phyloP scores from a whole-genome alignment of 768 basidiomycete species.

The Lactarius hatsudake region DNA sequence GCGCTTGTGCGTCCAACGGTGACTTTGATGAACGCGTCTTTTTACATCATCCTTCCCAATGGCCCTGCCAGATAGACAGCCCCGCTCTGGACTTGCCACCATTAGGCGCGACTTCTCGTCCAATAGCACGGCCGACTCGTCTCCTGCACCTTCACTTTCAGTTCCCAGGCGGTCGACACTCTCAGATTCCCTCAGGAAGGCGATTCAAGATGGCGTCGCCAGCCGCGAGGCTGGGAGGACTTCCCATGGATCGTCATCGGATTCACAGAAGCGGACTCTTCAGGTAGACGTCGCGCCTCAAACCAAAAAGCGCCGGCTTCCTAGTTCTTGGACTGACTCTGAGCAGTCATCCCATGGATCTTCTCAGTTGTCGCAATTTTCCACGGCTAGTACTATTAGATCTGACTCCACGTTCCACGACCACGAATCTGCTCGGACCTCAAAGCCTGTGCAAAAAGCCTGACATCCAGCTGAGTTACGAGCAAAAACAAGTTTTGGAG shows the following conservation, averaged over 20 bases:
- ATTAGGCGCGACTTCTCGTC: conserved; percentile 64
- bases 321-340: conserved; percentile 23
- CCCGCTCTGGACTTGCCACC: conserved; percentile 56
- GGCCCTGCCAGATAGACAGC: conserved; percentile 27
- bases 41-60: conserved; percentile 5
- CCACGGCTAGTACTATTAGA: background rate
- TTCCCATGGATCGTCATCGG: conserved; percentile 13
- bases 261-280: conserved; percentile 30
- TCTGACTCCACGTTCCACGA: conserved; percentile 21
- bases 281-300: conserved; percentile 13
- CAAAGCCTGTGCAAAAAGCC: conserved; percentile 29
- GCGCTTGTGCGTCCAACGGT: background rate
- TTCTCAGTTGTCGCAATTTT: conserved; percentile 10
- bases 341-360: conserved; percentile 1
- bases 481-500: conserved; percentile 81
- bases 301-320: conserved; percentile 22
- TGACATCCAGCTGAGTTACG: conserved; percentile 67
- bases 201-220: conserved; percentile 27
- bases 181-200: conserved; percentile 26
- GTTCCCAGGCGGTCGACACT: conserved; percentile 36
- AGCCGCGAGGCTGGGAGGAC: conserved; percentile 19
- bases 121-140: conserved; percentile 26
- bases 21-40: background rate
- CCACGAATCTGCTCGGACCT: conserved; percentile 22
- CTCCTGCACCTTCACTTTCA: conserved; percentile 42